Evolutionary conservation across 2,329 filamentous ascomycete genomes (phyloP), one percentile per base, ranked within the genome.

Genomic region (Colletotrichum agaves): DNA sequence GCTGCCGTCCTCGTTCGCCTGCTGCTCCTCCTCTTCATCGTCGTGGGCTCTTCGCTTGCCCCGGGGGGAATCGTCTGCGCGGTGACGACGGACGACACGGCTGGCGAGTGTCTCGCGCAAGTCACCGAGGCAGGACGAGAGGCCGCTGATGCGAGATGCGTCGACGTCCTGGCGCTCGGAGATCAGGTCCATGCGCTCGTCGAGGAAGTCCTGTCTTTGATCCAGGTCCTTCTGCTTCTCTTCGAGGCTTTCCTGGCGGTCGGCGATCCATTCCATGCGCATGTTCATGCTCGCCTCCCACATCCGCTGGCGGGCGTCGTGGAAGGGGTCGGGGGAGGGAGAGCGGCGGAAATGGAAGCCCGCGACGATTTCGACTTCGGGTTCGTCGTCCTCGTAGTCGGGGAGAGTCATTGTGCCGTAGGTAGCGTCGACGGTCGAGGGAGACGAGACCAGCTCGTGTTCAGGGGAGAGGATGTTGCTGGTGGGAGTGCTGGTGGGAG

Each of bases 81-180:
- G 5, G 8, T 7, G 8, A 27, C 6, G 2, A 7, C 27, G 6
- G 27, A 27, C 8, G 27, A 27, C 2, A 2, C 8, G 27, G 8
- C 27, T 8, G 27, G 27, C 1, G 27, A 27, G 27, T 5, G 5
- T 27, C 27, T 27, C 27, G 27, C 6, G 27, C 5, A 27, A 27
- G 1, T 23, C 33, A 6, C 50, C 46, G 46, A 60, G 33, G 6
- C 21, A 21, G 5, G n/a, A 15, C 35, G 12, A n/a, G 12, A 52
- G 7, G 35, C 11, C n/a, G 6, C 35, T 15, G 35, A 61, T 39
- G 21, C 58, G 58, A 15, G 37, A 12, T 15, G 44, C 35, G 5
- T 67, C 64, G 4, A 59, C 17, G 5, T 63, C 53, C 31, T 50
- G 44, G 5, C 61, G 53, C 21, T 52, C 52, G 12, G 64, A 64